Base-by-base conservation (phyloP, 2,329 filamentous ascomycete species). In the Fusarium papillatum region DNA sequence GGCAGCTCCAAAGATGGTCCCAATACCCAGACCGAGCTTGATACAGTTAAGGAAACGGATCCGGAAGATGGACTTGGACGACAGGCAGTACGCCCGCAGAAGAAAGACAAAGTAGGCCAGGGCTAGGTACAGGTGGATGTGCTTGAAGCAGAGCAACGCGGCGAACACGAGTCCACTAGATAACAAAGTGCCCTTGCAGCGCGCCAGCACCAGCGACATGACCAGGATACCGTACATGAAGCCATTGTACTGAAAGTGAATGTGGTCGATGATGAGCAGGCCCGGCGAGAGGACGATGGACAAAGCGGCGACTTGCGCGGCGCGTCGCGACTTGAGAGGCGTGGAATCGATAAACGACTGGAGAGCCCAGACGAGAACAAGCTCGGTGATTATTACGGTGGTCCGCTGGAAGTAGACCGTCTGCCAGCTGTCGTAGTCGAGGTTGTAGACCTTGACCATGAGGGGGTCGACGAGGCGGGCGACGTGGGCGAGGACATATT, bases 241-340 rank as follows among this genome's bases (percentile, higher is more conserved):
- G 48, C 97, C 96, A 86, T 99, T 99, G 87, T 99, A 99, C 87
- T 99, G 97, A 84, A 99, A 99, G 84, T 98, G 96, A 76, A 98
- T 96, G 83, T 99, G 97, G 82, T 99, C 97, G 83, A 99, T 98
- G 82, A 99, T 97, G 71, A 99, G 88, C 41, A 99, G 90, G 3
- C 96, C 97, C 0, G 97, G 97, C 1, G 96, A 98, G 16, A 98
- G 90, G 5, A 98, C 87, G 70, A 99, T 93, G 1, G 96, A 98
- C 68, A 98, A 88, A 29, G 96, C 95, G 59, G 94, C 95, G 29
- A 94, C 95, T 81, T 98, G 95, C 14, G 95, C 94, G 60, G 95
- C 92, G 55, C 92, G 92, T 81, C 92, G 95, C n/a, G 91, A 90
- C 10, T 85, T 82, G 19, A 88, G 83, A 50, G 93, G 90, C 4